phyloP scores from a whole-genome alignment of 1,139 yeast species.

The Sugiyamaella novakii region DNA sequence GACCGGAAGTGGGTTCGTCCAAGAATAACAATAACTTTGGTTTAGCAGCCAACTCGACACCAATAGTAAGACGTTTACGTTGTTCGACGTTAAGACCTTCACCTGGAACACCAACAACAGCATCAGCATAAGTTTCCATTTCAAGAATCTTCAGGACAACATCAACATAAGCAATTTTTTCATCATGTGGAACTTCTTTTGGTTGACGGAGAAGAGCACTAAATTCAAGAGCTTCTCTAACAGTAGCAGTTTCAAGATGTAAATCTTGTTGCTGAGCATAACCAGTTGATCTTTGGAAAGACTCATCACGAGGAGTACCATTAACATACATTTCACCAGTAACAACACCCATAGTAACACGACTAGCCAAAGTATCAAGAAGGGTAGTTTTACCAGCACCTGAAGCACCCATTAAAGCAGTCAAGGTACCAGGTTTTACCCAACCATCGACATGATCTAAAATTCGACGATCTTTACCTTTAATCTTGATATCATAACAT shows the following conservation, averaged over 20 bases:
- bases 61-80: conserved; percentile 80
- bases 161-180: conserved; percentile 72
- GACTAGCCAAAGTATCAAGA: conserved; percentile 72
- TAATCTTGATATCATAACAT: conserved; percentile 70
- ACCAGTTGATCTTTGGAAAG: conserved; percentile 81
- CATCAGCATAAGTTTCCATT: conserved; percentile 75
- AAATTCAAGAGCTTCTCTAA: conserved; percentile 73
- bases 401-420: conserved; percentile 85
- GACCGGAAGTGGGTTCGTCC: conserved; percentile 93
- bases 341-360: conserved; percentile 77
- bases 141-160: conserved; percentile 68
- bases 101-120: conserved; percentile 82
- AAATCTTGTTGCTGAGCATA: conserved; percentile 84
- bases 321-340: conserved; percentile 76
- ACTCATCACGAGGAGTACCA: conserved; percentile 65
- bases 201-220: conserved; percentile 79
- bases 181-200: conserved; percentile 51
- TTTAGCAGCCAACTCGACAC: conserved; percentile 86
- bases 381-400: conserved; percentile 87
- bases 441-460: conserved; percentile 76
- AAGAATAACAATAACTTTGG: conserved; percentile 78
- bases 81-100: conserved; percentile 77
- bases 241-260: conserved; percentile 73
- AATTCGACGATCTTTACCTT: conserved; percentile 58
- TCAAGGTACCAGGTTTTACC: conserved; percentile 76